These are phyloP conservation scores for Apiospora pterosperma DNA, from an alignment of 2,329 filamentous ascomycete genomes.

Conservation along the genomic window DNA sequence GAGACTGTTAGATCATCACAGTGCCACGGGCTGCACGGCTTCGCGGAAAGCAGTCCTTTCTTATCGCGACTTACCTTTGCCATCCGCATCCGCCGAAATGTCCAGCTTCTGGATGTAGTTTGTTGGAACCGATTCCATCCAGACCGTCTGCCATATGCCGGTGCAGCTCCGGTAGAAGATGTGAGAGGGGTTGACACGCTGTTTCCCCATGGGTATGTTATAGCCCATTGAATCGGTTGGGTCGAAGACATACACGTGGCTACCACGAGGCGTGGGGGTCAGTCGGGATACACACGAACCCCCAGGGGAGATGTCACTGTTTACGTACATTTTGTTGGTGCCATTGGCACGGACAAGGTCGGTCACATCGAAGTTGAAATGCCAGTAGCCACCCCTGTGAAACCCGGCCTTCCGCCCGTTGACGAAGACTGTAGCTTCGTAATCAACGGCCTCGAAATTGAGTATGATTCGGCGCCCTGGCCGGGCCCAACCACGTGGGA, in stretches of 20 bases:
- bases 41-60: not conserved
- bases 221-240: constrained; percentile 55
- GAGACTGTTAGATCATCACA: not conserved
- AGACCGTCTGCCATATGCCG: constrained; percentile 73
- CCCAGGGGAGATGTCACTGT: not conserved
- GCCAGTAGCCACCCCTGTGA: constrained; percentile 59
- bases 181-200: constrained; percentile 51
- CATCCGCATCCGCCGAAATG: constrained; percentile 53
- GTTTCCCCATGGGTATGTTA: constrained; percentile 65
- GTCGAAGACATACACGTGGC: constrained; percentile 63
- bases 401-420: constrained; percentile 50
- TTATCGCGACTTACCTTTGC: constrained; percentile 36
- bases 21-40: not conserved
- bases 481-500: constrained; percentile 42
- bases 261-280: constrained; percentile 21
- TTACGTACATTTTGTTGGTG: constrained; percentile 51
- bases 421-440: constrained; percentile 54
- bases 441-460: constrained; percentile 59
- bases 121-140: constrained; percentile 61
- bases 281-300: not conserved
- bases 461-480: constrained; percentile 40
- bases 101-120: constrained; percentile 58
- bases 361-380: constrained; percentile 59
- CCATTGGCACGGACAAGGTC: constrained; percentile 34
- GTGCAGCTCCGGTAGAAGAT: constrained; percentile 71